Evolutionary conservation across 2,329 filamentous ascomycete genomes (phyloP), one percentile per base, ranked within the genome.

Genomic region (Ploettnerulaceae sp.): DNA sequence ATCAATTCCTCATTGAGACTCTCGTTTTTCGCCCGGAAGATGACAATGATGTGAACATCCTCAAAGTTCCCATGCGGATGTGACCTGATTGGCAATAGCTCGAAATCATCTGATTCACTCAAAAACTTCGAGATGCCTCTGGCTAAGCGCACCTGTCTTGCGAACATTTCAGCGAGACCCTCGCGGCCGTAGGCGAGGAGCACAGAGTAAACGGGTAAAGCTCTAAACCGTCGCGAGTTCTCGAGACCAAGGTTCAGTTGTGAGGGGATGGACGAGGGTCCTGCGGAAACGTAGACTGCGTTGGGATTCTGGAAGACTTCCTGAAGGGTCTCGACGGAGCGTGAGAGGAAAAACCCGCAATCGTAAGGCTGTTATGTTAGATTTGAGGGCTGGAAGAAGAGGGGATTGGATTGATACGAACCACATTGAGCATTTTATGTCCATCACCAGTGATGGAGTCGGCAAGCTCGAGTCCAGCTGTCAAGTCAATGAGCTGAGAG

Each of bases 391-490:
- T 14, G 12, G 26, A 20, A 31, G 31, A 20, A n/a, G 21, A 47
- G 25, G 24, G 9, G 8, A 41, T 36, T 28, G 25, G 12, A 12
- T 12, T 7, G n/a, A 32, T 20, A 73, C 77, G 50, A 65, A 82
- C 80, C 35, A 95, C 89, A 57, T 96, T 96, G 51, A 97, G 75
- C n/a, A 95, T 69, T 62, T 96, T 96, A 66, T 97, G 91, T 0
- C 78, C 86, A 60, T 96, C 90, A 2, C 86, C 82, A 0, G 88
- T 83, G 56, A 96, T 89, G 40, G 87, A 94, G 62, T 96, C 89
- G 3, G 86, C 89, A 2, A 95, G 71, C 51, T 95, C 84, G 9
- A 96, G 65, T 1, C 86, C 87, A 3, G 76, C 72, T 1, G 68
- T 73, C 49, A 67, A 73, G 26, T 63, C 66, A 48, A 67, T 80